Conservation (phyloP, 202 grass and related monocot species). For the Zizania palustris region DNA sequence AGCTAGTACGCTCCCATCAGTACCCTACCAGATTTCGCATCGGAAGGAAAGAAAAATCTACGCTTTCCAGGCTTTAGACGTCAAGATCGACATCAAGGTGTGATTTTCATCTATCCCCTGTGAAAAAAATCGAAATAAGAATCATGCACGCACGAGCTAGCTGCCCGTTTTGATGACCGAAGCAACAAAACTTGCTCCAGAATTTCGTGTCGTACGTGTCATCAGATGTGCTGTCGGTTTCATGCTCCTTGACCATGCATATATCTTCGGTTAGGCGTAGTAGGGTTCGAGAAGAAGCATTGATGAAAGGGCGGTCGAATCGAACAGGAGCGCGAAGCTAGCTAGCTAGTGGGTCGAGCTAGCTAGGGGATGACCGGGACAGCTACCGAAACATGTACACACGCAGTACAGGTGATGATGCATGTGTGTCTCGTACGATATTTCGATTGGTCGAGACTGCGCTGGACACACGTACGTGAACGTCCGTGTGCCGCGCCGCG, state of each 20-base stretch:
- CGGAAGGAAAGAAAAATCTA: neutral
- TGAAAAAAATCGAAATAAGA: neutral
- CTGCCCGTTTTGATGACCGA: neutral
- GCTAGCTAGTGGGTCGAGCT: too few species aligned
- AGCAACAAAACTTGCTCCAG: neutral
- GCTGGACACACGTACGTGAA: too few species aligned
- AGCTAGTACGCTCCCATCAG: neutral
- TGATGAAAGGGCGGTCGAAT: neutral
- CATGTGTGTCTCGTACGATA: neutral
- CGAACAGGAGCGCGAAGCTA: too few species aligned
- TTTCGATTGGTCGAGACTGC: too few species aligned
- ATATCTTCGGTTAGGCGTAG: too few species aligned
- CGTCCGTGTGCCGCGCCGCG: too few species aligned
- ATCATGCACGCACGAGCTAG: neutral
- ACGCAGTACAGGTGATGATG: neutral
- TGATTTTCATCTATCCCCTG: neutral
- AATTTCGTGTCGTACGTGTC: too few species aligned
- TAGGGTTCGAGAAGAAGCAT: neutral
- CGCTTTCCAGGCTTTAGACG: neutral
- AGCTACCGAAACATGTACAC: neutral
- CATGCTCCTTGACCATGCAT: neutral
- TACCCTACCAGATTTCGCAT: neutral
- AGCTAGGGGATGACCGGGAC: neutral
- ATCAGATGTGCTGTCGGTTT: neutral
- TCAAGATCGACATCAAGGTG: neutral